phyloP scores from a whole-genome alignment of 176 grass and related monocot species.

The Bromus sterilis region DNA sequence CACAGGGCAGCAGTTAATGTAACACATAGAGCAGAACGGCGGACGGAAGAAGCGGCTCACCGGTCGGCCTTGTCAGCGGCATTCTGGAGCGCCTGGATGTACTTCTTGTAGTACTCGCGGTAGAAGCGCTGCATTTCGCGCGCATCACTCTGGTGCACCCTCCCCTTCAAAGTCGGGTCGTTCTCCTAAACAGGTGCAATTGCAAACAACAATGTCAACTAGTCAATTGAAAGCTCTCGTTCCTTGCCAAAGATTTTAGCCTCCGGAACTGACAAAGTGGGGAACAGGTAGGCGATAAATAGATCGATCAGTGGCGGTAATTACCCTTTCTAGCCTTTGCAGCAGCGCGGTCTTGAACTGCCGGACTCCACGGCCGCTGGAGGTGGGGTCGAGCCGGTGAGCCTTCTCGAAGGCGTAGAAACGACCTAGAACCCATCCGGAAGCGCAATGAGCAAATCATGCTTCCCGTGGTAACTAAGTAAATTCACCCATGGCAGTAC shows the following conservation, averaged over 20 bases:
- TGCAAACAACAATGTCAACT: not conserved
- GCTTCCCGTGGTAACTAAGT: not conserved
- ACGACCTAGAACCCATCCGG: constrained; percentile 30
- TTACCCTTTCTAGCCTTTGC: constrained; percentile 74
- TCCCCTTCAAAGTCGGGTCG: constrained; percentile 84
- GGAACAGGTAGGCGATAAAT: not conserved
- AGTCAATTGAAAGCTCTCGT: not conserved
- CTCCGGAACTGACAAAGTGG: not conserved
- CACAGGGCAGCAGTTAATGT: not conserved
- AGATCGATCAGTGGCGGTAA: not conserved
- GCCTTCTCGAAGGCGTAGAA: constrained; percentile 96
- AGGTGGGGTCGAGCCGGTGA: constrained; percentile 68
- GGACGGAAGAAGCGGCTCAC: constrained; percentile 15
- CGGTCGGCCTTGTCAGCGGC: constrained; percentile 84
- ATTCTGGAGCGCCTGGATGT: constrained; percentile 90
- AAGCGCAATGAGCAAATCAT: not conserved
- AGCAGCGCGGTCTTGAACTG: constrained; percentile 88
- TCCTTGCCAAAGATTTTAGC: not conserved
- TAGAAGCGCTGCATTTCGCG: constrained; percentile 93
- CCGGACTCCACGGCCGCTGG: constrained; percentile 78
- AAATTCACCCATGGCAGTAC: not conserved
- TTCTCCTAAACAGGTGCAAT: constrained; percentile 73
- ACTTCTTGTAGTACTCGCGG: constrained; percentile 86
- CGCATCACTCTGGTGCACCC: constrained; percentile 85
- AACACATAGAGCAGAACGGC: not conserved